These are phyloP conservation scores for Geum urbanum DNA, from an alignment of 306 rosid genomes.

Conservation along the genomic window DNA sequence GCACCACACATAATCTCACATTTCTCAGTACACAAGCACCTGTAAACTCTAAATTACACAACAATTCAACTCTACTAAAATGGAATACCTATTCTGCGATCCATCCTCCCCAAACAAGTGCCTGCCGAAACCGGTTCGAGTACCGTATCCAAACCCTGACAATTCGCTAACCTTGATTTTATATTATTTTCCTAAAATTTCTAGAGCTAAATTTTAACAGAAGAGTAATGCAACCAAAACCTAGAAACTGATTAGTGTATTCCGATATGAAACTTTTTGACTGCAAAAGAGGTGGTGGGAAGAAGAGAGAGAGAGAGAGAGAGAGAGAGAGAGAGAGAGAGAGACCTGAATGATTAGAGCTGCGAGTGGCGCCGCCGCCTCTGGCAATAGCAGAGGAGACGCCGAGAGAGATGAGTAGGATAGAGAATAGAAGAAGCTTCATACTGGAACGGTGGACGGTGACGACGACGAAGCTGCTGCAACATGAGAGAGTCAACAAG, in stretches of 20 bases:
- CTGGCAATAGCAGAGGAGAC: conserved; percentile 42
- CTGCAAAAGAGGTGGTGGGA: neutral
- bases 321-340: conserved; percentile 8
- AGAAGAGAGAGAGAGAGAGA: conserved; percentile 14
- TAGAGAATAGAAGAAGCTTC: conserved; percentile 28
- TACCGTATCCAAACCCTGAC: conserved; percentile 30
- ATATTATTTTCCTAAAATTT: too few relatives aligned
- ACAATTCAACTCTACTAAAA: conserved; percentile 11
- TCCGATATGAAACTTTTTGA: neutral
- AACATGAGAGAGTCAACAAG: too few relatives aligned
- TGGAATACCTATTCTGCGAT: conserved; percentile 38
- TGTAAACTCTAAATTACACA: neutral
- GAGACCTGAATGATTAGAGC: conserved; percentile 45
- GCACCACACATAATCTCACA: neutral
- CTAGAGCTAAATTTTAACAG: too few relatives aligned
- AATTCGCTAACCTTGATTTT: neutral
- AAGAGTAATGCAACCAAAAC: neutral
- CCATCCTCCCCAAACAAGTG: conserved; percentile 42
- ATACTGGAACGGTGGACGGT: neutral
- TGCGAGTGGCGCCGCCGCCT: conserved; percentile 24
- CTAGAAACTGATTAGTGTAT: too few relatives aligned
- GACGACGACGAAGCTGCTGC: neutral
- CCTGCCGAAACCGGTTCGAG: conserved; percentile 40
- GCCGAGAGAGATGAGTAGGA: conserved; percentile 36
- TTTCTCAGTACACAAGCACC: conserved; percentile 3